Evolutionary conservation across 257 asterid species (phyloP), one percentile per base, ranked within the genome.

Genomic region (Solanum rostratum): DNA sequence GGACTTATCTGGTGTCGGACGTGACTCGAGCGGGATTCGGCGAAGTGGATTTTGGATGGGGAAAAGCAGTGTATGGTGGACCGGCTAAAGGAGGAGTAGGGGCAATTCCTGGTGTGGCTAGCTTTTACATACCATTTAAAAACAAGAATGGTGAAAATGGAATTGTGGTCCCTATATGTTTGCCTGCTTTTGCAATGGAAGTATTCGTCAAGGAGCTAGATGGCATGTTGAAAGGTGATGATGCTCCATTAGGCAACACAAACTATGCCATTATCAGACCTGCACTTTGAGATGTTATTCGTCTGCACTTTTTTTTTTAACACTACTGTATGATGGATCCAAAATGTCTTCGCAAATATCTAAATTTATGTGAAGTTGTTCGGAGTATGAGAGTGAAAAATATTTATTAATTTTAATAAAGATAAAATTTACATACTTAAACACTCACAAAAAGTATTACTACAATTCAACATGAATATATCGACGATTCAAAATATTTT

Each of bases 31-130:
- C 86, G 3, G 94, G 95, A 0, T 91, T 91, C 3, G 91, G 76
- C 1, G 92, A 90, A 13, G 90, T 93, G 66, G 95, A 94, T 24
- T 89, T 92, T 19, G 97, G 95, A 54, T 94, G 97, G 98, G 98
- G 97, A 0, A 88, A 79, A 70, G 80, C 95, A 0, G 91, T 33
- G 6, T 93, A 90, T 53, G 93, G 92, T 3, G 97, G 97, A 1
- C 89, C 90, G 14, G 95, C 95, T 0, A 89, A 87, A 79, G 97
- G 91, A 19, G 97, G 95, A 2, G 90, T 89, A 2, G 95, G 90
- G 13, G 87, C 89, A 9, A 84, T 90, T 18, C 97, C 95, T 0
- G 91, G 94, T 0, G 81, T 89, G 19, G 88, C 90, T 2, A 90
- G 93, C 65, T 94, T 90, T 82, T 88, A 85, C 76, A 63, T 89